Conservation (phyloP, 768 basidiomycete species). For the Arthromyces matolae region DNA sequence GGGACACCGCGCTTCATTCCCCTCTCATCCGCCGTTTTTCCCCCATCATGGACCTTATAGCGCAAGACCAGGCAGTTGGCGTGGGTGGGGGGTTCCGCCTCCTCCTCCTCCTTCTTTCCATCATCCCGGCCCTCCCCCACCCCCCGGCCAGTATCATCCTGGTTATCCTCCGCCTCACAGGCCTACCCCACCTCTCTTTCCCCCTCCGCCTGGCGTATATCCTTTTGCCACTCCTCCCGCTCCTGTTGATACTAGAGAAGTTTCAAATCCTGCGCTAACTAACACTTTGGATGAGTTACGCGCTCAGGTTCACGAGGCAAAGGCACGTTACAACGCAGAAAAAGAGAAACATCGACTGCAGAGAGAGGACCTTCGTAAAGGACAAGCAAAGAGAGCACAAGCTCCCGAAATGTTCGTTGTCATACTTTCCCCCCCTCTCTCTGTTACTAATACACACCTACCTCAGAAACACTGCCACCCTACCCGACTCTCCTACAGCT, state of each 20-base stretch:
- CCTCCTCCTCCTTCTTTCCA: constrained; percentile 18
- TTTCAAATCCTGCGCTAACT: constrained; percentile 16
- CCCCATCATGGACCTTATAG: constrained; percentile 5
- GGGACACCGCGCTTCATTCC: constrained; percentile 5
- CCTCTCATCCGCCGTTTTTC: constrained; percentile 4
- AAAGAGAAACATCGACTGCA: constrained; percentile 68
- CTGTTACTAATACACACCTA: background rate
- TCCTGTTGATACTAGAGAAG: constrained; percentile 14
- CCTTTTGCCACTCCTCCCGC: background rate
- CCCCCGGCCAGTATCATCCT: constrained; percentile 6
- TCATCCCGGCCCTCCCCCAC: background rate
- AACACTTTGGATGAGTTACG: constrained; percentile 35
- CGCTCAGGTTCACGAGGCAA: constrained; percentile 60
- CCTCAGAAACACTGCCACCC: background rate
- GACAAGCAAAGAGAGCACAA: constrained; percentile 24
- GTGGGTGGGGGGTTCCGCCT: constrained; percentile 8
- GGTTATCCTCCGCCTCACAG: constrained; percentile 8
- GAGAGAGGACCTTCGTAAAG: constrained; percentile 45
- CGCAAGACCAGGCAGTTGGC: constrained; percentile 6
- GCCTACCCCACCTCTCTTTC: constrained; percentile 7
- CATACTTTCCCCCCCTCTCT: background rate
- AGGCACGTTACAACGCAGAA: constrained; percentile 60
- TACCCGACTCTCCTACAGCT: background rate
- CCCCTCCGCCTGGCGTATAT: background rate
- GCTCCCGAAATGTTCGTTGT: constrained; percentile 9